Evolutionary conservation across 768 basidiomycete species (phyloP).

Genomic region (Boletus rubropictus): DNA sequence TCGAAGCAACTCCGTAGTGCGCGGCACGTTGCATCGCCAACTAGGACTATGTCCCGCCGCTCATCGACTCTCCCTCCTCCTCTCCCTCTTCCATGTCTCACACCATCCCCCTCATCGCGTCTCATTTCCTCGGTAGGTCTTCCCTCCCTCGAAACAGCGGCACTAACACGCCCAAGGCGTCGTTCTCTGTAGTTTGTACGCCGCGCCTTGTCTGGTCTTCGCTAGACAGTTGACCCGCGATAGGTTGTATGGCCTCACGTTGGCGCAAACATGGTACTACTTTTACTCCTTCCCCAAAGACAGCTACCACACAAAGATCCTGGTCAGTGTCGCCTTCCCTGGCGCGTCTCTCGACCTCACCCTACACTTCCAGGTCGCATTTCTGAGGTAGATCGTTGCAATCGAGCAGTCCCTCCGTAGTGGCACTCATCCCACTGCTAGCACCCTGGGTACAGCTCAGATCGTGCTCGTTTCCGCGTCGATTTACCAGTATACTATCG

Average conservation of each 20-base stretch:
- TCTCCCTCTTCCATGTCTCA: constrained; percentile 12
- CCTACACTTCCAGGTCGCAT: constrained; percentile 19
- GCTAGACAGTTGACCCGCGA: background rate
- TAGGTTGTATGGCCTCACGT: constrained; percentile 33
- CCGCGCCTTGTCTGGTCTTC: background rate
- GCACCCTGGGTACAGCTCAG: constrained; percentile 26
- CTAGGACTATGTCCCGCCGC: constrained; percentile 3
- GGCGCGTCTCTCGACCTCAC: background rate
- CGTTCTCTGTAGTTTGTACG: constrained; percentile 30
- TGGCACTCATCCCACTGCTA: constrained; percentile 7
- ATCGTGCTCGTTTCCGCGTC: constrained; percentile 27
- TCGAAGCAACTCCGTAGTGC: constrained; percentile 29
- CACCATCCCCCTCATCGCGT: constrained; percentile 20
- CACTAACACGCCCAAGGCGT: constrained; percentile 23
- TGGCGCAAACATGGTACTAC: constrained; percentile 33
- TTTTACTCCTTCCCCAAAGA: constrained; percentile 30
- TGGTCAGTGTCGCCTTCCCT: constrained; percentile 19
- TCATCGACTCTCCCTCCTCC: background rate
- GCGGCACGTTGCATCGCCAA: constrained; percentile 25
- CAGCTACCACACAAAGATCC: constrained; percentile 26
- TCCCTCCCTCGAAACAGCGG: background rate
- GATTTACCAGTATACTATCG: constrained; percentile 30
- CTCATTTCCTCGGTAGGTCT: constrained; percentile 26
- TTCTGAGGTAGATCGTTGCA: constrained; percentile 18
- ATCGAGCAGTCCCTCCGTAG: background rate